Conservation (phyloP, 345 rosid species). For the Brassica cretica region DNA sequence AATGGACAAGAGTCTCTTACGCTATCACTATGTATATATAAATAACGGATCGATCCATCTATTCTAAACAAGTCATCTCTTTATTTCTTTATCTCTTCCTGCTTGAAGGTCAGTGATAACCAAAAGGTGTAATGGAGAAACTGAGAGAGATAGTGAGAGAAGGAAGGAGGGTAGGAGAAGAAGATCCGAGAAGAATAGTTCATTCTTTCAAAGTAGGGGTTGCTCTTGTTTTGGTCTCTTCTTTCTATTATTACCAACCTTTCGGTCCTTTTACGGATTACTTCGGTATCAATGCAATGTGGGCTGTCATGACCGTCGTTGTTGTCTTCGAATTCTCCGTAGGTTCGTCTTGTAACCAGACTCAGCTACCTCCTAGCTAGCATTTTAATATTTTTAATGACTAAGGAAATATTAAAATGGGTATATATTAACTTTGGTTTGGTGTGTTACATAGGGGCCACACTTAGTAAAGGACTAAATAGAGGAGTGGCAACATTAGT, state of each 20-base stretch:
- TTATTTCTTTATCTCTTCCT: conserved; percentile 12
- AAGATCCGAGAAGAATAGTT: conserved; percentile 63
- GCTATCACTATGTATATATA: conserved; percentile 10
- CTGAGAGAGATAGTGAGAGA: conserved; percentile 31
- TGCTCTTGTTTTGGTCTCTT: conserved; percentile 70
- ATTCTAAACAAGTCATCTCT: neutral
- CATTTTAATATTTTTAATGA: neutral
- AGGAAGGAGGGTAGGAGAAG: conserved; percentile 47
- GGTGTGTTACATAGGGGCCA: conserved; percentile 41
- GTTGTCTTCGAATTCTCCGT: conserved; percentile 74
- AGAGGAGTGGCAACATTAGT: conserved; percentile 68
- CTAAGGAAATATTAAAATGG: neutral
- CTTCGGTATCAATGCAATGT: conserved; percentile 68
- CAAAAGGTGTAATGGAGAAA: conserved; percentile 14
- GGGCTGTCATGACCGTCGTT: conserved; percentile 84
- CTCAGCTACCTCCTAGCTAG: neutral
- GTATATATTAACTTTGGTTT: neutral
- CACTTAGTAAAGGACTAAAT: conserved; percentile 70
- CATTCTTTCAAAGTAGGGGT: conserved; percentile 78
- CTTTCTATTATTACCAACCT: conserved; percentile 58
- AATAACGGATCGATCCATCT: conserved; percentile 15
- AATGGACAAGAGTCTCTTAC: conserved; percentile 1
- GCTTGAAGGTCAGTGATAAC: conserved; percentile 2
- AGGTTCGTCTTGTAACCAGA: conserved; percentile 36
- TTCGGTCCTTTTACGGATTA: conserved; percentile 42